Conservation (phyloP, 345 rosid genomes). For the Melaleuca alternifolia region DNA sequence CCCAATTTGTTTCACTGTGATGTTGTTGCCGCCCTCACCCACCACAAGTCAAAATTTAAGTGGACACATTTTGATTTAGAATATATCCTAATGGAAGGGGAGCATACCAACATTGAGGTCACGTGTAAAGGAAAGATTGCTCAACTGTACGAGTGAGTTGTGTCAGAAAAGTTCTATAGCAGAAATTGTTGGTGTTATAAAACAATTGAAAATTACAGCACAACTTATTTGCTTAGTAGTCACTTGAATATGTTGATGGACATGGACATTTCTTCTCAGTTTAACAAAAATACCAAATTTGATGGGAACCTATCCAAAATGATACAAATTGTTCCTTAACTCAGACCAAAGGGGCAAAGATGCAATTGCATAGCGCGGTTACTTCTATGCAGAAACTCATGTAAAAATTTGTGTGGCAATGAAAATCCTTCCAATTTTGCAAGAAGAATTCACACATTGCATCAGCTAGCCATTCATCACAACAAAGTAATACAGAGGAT, state of each 20-base stretch:
- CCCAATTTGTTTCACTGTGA: no score
- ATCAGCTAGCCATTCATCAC: background rate
- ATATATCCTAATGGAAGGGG: background rate
- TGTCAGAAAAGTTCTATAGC: no score
- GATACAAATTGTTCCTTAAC: background rate
- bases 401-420: background rate
- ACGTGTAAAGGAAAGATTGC: accelerated
- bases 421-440: background rate
- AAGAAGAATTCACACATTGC: background rate
- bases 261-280: background rate
- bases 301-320: background rate
- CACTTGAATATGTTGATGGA: no score
- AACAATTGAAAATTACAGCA: background rate
- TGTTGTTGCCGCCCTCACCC: no score
- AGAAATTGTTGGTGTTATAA: background rate
- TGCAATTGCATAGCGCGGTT: background rate
- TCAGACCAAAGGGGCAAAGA: background rate
- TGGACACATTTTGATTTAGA: no score
- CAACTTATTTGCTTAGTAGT: background rate
- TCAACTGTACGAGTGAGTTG: accelerated
- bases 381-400: background rate
- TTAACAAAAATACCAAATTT: background rate
- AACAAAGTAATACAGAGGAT: background rate
- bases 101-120: background rate
- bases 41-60: no score